A percentile compares a stretch with the other conserved stretches of the same genome.
Conservation (phyloP, 305 asterid species). For the Nicotiana rustica region DNA sequence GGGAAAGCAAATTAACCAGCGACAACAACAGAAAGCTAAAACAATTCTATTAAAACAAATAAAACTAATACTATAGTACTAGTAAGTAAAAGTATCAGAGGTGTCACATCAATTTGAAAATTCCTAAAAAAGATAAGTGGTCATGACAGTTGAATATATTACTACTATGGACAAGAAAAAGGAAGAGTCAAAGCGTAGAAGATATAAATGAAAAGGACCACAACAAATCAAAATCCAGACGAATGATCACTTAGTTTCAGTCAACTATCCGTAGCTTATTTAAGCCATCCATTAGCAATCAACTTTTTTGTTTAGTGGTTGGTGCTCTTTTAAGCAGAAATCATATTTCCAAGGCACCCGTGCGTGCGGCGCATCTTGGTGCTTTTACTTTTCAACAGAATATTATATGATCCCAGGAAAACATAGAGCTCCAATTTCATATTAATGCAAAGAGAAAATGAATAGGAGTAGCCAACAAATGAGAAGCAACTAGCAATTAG, state of each 20-base stretch:
- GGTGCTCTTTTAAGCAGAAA: conserved; percentile 20
- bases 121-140: conserved; percentile 14
- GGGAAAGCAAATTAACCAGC: background rate
- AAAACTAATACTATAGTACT: background rate
- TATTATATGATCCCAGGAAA: conserved; percentile 32
- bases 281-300: conserved; percentile 38
- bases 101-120: conserved; percentile 29
- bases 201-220: background rate
- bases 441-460: background rate
- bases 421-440: background rate
- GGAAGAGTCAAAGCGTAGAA: conserved; percentile 37
- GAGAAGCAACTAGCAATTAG: background rate
- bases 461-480: background rate
- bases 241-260: conserved; percentile 32
- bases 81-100: background rate
- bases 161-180: conserved; percentile 10
- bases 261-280: conserved; percentile 39
- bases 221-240: conserved; percentile 36
- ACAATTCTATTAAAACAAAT: background rate
- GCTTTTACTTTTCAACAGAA: conserved; percentile 31
- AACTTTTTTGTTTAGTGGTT: conserved; percentile 36
- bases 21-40: background rate
- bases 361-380: conserved; percentile 29
- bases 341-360: conserved; percentile 33
- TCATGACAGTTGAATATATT: background rate